Evolutionary conservation across 257 asterid species (phyloP).

Genomic region (Rauvolfia tetraphylla): DNA sequence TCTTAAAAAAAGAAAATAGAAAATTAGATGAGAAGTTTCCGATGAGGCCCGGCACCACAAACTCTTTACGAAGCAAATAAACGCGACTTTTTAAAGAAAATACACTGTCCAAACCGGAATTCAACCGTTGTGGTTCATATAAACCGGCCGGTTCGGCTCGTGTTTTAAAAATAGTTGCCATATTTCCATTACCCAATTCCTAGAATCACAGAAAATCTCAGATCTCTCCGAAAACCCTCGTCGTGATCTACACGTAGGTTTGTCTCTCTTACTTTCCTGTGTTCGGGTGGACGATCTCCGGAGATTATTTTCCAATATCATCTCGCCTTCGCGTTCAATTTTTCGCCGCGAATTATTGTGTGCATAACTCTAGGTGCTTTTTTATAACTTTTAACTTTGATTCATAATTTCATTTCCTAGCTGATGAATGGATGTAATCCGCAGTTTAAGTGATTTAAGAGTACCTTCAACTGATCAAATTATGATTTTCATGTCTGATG

Average conservation of each 20-base stretch:
- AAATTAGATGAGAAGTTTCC: background rate
- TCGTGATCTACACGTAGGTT: constrained; percentile 13
- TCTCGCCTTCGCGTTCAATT: background rate
- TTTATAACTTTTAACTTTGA: background rate
- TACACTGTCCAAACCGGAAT: background rate
- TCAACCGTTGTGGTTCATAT: too few species aligned
- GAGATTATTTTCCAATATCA: background rate
- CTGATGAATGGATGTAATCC: background rate
- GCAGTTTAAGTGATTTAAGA: background rate
- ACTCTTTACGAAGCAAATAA: background rate
- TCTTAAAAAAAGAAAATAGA: background rate
- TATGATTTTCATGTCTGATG: background rate
- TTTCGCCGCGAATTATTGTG: background rate
- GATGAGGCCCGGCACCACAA: background rate
- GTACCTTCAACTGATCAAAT: background rate
- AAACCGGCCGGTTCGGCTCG: background rate
- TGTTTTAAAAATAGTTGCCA: background rate
- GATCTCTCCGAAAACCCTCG: constrained; percentile 19
- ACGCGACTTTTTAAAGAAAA: constrained; percentile 11
- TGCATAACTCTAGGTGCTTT: constrained; percentile 3
- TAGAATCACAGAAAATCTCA: constrained; percentile 10
- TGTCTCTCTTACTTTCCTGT: background rate
- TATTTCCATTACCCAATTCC: background rate
- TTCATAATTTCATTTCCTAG: constrained; percentile 1
- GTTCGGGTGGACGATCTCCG: background rate